A percentile compares a stretch with the other conserved stretches of the same genome.
Evolutionary conservation across 129 eudicot species (phyloP).

Genomic region (Tanacetum coccineum): DNA sequence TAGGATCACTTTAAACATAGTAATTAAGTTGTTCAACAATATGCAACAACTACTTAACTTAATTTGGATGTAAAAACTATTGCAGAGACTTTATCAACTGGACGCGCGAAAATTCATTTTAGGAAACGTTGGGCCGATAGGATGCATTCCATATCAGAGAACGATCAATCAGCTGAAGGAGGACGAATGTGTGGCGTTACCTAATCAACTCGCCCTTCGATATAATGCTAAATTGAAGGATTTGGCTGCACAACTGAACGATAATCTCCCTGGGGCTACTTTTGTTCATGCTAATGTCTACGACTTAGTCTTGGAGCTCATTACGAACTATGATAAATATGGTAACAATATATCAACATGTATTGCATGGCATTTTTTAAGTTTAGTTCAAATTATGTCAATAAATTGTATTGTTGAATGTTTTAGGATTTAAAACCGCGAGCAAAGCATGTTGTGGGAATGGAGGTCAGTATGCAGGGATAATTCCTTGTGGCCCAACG

Average conservation of each 20-base stretch:
- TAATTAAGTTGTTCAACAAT: background rate
- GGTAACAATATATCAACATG: slow-evolving; percentile 41
- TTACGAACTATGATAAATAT: slow-evolving; percentile 69
- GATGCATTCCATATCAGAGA: slow-evolving; percentile 97
- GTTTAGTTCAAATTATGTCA: background rate
- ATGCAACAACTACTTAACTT: background rate
- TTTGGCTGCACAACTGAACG: slow-evolving; percentile 54
- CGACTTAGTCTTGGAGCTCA: slow-evolving; percentile 88
- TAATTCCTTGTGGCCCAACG: slow-evolving; percentile 90
- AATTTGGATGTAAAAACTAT: background rate
- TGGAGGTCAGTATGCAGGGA: slow-evolving; percentile 92
- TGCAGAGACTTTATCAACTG: slow-evolving; percentile 79
- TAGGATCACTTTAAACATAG: background rate
- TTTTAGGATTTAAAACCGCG: slow-evolving; percentile 67
- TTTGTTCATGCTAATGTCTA: slow-evolving; percentile 89
- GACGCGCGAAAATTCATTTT: slow-evolving; percentile 87
- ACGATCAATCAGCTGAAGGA: slow-evolving; percentile 70
- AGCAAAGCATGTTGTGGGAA: slow-evolving; percentile 92
- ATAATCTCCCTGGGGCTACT: slow-evolving; percentile 77
- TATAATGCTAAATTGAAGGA: slow-evolving; percentile 75
- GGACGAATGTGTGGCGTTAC: slow-evolving; percentile 75
- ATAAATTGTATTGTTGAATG: background rate
- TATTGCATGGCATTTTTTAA: background rate
- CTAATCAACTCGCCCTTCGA: slow-evolving; percentile 70
- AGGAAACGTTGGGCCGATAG: slow-evolving; percentile 91